Conservation (phyloP, 2,329 filamentous ascomycete genomes). For the Colletotrichum trifolii region DNA sequence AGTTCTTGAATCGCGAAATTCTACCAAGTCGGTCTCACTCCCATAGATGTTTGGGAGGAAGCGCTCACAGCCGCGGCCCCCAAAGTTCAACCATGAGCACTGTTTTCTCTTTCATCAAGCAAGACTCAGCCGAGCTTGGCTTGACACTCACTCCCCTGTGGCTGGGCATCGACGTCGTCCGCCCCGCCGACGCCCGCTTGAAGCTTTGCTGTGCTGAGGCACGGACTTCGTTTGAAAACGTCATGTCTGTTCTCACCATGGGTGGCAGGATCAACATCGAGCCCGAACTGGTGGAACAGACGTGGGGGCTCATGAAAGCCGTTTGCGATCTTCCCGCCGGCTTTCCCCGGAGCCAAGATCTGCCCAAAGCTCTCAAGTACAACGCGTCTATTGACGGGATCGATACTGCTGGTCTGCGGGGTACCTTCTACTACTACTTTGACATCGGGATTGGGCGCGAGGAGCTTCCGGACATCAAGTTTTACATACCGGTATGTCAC, state of each 20-base stretch:
- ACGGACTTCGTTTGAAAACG: slow-evolving; percentile 12
- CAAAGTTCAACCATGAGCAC: neutral
- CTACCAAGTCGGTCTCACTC: slow-evolving; percentile 17
- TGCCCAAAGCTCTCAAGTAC: slow-evolving; percentile 10
- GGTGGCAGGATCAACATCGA: neutral
- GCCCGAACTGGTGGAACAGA: neutral
- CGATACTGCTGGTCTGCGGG: slow-evolving; percentile 19
- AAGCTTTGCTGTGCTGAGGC: slow-evolving; percentile 24
- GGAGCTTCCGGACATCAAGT: slow-evolving; percentile 11
- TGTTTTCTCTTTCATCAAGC: slow-evolving; percentile 14
- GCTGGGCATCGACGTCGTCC: slow-evolving; percentile 14
- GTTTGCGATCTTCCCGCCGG: slow-evolving; percentile 14
- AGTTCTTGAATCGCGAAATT: slow-evolving; percentile 4
- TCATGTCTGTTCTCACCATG: slow-evolving; percentile 6
- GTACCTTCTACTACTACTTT: slow-evolving; percentile 23
- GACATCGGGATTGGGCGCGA: neutral
- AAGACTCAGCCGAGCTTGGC: neutral
- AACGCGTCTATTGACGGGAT: slow-evolving; percentile 7
- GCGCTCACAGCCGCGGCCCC: slow-evolving; percentile 10
- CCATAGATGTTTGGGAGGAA: slow-evolving; percentile 19
- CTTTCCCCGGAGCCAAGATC: neutral
- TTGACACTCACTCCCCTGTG: slow-evolving; percentile 13
- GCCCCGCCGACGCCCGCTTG: slow-evolving; percentile 12
- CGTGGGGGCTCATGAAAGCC: slow-evolving; percentile 24
- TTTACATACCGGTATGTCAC: slow-evolving; percentile 26